A percentile compares a stretch with the other conserved stretches of the same genome.
These are phyloP conservation scores for Paramarasmius palmivorus DNA, from an alignment of 1,284 basidiomycete species.

Conservation along the genomic window DNA sequence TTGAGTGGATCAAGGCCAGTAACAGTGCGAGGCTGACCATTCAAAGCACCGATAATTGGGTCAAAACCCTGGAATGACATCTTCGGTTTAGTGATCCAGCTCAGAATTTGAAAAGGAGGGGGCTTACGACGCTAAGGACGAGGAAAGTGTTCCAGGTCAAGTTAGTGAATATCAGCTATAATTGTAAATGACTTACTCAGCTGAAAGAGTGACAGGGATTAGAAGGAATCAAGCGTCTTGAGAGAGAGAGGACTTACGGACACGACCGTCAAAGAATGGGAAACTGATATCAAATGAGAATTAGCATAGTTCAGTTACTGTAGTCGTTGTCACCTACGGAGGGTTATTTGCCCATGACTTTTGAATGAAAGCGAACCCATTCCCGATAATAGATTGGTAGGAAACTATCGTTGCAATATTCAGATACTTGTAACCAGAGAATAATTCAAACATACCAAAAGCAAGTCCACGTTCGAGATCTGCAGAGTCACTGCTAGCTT, in stretches of 20 bases:
- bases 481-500: constrained; percentile 15
- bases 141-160: too few species aligned
- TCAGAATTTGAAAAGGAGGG: too few species aligned
- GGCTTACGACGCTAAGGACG: neutral
- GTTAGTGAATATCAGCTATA: too few species aligned
- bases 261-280: too few species aligned
- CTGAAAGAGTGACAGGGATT: too few species aligned
- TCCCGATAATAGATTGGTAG: constrained; percentile 27
- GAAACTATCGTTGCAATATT: constrained; percentile 12
- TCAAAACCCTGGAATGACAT: constrained; percentile 20
- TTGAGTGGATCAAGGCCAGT: constrained; percentile 20
- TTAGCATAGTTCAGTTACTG: neutral
- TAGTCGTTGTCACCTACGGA: constrained; percentile 13
- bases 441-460: constrained; percentile 18
- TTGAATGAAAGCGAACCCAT: constrained; percentile 32
- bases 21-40: constrained; percentile 8
- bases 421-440: neutral
- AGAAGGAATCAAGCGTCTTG: too few species aligned
- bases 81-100: too few species aligned
- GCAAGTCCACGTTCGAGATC: constrained; percentile 27
- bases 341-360: constrained; percentile 28
- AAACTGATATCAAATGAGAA: constrained; percentile 9
- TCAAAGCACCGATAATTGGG: constrained; percentile 20
- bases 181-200: too few species aligned
- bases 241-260: too few species aligned